Conservation (phyloP, 768 basidiomycete species). For the Trametes sanguinea region DNA sequence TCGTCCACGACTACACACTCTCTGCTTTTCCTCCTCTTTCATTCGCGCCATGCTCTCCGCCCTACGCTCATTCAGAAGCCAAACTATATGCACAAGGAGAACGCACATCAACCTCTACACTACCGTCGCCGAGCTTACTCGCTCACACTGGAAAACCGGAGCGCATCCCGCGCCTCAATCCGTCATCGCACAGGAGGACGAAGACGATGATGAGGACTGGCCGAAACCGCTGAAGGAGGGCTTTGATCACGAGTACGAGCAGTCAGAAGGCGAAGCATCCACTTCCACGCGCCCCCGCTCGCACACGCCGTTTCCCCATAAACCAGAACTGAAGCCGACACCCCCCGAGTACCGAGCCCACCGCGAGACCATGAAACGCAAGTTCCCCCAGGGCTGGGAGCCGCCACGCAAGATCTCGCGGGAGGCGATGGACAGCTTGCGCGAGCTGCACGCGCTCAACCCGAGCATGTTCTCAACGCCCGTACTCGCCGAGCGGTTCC, state of each 20-base stretch:
- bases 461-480: conserved; percentile 44
- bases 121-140: conserved; percentile 26
- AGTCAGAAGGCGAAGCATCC: conserved; percentile 7
- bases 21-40: neutral
- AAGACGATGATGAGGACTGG: conserved; percentile 16
- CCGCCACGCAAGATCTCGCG: conserved; percentile 55
- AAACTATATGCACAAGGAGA: neutral
- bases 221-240: conserved; percentile 11
- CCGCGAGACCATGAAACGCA: conserved; percentile 35
- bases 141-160: conserved; percentile 28
- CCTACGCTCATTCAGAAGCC: neutral
- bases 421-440: conserved; percentile 53
- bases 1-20: neutral
- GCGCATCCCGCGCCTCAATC: conserved; percentile 28
- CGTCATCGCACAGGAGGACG: conserved; percentile 16
- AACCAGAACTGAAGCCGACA: conserved; percentile 24
- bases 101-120: conserved; percentile 28
- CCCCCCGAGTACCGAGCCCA: conserved; percentile 33
- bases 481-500: conserved; percentile 48
- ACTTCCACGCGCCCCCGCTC: conserved; percentile 6
- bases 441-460: conserved; percentile 44
- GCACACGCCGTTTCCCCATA: conserved; percentile 12
- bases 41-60: conserved; percentile 4
- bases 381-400: conserved; percentile 46
- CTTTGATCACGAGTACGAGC: neutral